Conservation (phyloP, 306 rosid genomes). For the Erythrophleum fordii region DNA sequence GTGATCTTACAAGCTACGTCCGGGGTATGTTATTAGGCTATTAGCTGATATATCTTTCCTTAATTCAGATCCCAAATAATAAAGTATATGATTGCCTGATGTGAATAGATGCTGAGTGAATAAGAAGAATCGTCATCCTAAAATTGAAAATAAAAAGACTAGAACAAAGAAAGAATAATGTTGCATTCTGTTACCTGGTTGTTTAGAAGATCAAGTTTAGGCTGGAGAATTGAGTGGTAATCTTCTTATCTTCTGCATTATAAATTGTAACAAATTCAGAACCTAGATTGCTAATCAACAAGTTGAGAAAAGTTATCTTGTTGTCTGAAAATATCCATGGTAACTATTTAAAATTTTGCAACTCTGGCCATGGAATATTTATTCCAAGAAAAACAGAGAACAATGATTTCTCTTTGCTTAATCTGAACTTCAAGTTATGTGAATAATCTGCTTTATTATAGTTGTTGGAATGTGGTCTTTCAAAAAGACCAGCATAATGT, state of each 20-base stretch:
- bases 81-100: background rate
- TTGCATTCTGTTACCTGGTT: slow-evolving; percentile 5
- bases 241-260: background rate
- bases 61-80: background rate
- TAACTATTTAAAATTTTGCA: background rate
- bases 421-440: background rate
- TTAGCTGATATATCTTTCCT: slow-evolving; percentile 16
- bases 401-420: background rate
- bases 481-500: background rate
- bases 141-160: background rate
- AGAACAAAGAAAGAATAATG: background rate
- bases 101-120: slow-evolving; percentile 18
- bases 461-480: background rate
- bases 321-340: background rate
- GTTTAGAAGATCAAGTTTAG: background rate
- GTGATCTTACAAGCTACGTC: slow-evolving; percentile 63
- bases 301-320: slow-evolving; percentile 8
- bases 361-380: background rate
- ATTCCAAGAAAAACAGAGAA: slow-evolving; percentile 11
- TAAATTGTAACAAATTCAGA: background rate
- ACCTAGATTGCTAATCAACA: slow-evolving; percentile 1
- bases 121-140: slow-evolving; percentile 7
- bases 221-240: background rate
- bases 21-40: slow-evolving; percentile 64
- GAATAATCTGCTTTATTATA: slow-evolving; percentile 2